Evolutionary conservation across 768 basidiomycete species (phyloP), one percentile per base, ranked within the genome.

Genomic region (Nidularia sp.): DNA sequence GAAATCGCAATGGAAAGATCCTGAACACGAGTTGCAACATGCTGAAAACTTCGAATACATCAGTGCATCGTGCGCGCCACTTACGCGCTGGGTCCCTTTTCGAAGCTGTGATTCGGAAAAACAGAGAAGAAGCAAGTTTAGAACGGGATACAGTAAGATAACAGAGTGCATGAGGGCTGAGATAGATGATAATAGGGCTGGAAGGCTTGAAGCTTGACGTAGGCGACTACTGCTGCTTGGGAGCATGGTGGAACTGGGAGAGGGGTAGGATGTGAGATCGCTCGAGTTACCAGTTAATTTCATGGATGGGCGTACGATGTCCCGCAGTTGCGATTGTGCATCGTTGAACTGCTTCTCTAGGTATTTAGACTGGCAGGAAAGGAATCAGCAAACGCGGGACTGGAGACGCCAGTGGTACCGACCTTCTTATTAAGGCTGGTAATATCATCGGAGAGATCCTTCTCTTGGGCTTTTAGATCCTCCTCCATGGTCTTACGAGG

Each of bases 291-390:
- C 3, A 25, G 25, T 25, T 25, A 25, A 25, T 25, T 25, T 25
- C 25, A 25, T 25, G 25, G 25, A 25, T 25, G 25, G 7, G 71
- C 85, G 52, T 60, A 92, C 91, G 32, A 93, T 93, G 64, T 93
- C 91, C 43, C 87, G 83, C 48, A 96, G 72, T 63, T 94, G 93
- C 18, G 74, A 73, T 69, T 95, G 91, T 1, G 94, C 92, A 58
- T 95, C 93, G 51, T 86, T 89, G 64, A 88, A 90, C 63, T 96
- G 93, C 61, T 96, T 96, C 68, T 97, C 94, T 2, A 97, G 78
- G 66, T 88, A 96, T 70, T 95, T 95, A 25, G 84, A 78, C 92
- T 94, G 53, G 45, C 0, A 22, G 56, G 10, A 50, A 36, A 34
- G n/a, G 22, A 54, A 25, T 48, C 29, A 2, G 34, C 5, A 41